phyloP scores from a whole-genome alignment of 257 asterid genomes.

The Gardenia jasminoides region DNA sequence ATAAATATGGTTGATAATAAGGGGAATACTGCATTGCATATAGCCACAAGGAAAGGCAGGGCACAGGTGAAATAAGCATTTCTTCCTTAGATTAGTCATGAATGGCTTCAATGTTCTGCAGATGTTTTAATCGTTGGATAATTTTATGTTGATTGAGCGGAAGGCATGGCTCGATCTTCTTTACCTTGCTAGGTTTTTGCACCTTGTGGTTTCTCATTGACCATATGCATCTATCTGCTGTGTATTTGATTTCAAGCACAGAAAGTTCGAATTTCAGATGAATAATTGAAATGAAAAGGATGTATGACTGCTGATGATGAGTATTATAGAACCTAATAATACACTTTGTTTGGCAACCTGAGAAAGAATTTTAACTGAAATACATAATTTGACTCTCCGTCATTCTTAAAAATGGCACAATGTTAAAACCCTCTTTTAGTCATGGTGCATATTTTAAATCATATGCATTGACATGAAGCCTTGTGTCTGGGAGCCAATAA shows the following conservation, averaged over 20 bases:
- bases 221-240: neutral
- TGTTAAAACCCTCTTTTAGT: too few species aligned
- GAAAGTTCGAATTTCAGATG: neutral
- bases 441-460: too few species aligned
- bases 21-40: constrained; percentile 46
- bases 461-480: too few species aligned
- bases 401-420: neutral
- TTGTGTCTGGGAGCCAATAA: neutral
- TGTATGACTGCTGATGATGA: neutral
- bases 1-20: constrained; percentile 40
- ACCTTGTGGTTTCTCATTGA: neutral
- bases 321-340: neutral
- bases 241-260: neutral
- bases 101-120: neutral
- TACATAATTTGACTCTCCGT: neutral
- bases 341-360: neutral
- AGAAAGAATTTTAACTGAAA: neutral
- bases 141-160: neutral
- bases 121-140: neutral
- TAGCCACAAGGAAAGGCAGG: constrained; percentile 45
- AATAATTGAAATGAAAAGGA: neutral
- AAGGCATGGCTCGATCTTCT: neutral
- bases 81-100: neutral
- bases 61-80: constrained; percentile 27
- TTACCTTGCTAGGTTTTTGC: neutral